These are phyloP conservation scores for Trichoderma brevicompactum DNA, from an alignment of 2,329 filamentous ascomycete genomes.

Conservation along the genomic window DNA sequence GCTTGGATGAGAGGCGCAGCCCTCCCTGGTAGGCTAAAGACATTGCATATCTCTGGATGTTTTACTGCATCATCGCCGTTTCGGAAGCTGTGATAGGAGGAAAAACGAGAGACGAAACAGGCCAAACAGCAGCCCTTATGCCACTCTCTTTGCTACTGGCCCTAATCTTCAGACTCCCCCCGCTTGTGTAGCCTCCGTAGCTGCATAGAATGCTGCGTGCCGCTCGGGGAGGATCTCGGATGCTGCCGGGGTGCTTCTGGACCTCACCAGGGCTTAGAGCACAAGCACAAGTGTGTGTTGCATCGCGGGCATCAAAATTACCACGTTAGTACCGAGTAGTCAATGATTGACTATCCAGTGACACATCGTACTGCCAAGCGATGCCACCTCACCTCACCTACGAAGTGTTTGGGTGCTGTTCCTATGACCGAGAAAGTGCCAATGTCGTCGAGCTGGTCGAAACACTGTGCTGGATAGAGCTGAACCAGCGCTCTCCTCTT, in stretches of 20 bases:
- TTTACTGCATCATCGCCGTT: slow-evolving; percentile 7
- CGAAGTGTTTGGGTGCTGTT: neutral
- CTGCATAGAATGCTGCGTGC: slow-evolving; percentile 19
- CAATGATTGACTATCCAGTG: neutral
- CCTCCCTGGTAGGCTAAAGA: slow-evolving; percentile 6
- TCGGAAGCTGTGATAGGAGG: slow-evolving; percentile 8
- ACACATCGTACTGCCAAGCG: neutral
- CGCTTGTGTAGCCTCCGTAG: slow-evolving; percentile 15
- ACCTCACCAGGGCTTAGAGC: neutral
- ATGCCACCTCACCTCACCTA: neutral
- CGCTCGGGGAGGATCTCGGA: slow-evolving; percentile 27
- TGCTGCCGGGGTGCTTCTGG: slow-evolving; percentile 23
- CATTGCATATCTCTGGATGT: neutral
- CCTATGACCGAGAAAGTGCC: too few species aligned
- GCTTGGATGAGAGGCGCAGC: slow-evolving; percentile 11
- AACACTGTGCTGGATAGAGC: neutral
- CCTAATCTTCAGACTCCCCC: slow-evolving; percentile 8
- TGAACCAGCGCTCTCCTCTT: neutral
- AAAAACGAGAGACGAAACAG: neutral
- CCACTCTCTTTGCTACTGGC: neutral
- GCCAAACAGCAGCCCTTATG: neutral
- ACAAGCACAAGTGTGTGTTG: slow-evolving; percentile 2
- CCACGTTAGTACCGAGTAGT: neutral
- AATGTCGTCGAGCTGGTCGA: neutral
- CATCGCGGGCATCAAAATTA: neutral